Evolutionary conservation across 192 early-diverging fungal species (phyloP).

Genomic region (Podila epicladia): DNA sequence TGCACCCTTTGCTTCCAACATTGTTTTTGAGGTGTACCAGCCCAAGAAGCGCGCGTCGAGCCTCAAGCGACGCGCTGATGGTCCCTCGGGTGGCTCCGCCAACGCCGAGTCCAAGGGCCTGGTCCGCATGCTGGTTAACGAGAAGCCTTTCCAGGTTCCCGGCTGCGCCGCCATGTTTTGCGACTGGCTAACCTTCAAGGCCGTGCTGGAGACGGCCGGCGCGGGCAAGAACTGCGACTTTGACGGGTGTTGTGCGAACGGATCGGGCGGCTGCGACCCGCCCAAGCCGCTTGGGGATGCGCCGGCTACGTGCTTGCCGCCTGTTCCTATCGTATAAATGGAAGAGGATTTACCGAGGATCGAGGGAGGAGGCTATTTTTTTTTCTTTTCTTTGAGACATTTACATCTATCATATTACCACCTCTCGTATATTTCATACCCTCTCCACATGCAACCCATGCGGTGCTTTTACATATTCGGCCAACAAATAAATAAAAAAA

Average conservation of each 20-base stretch:
- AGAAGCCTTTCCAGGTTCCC: slow-evolving; percentile 25
- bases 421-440: too few species aligned
- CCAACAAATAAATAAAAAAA: too few species aligned
- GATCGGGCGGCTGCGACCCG: too few species aligned
- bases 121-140: slow-evolving; percentile 42
- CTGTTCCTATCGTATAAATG: neutral
- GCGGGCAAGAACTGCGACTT: slow-evolving; percentile 32
- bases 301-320: neutral
- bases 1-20: slow-evolving; percentile 33
- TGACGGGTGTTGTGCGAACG: slow-evolving; percentile 19
- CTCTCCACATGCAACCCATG: too few species aligned
- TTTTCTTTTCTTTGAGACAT: too few species aligned
- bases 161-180: slow-evolving; percentile 34
- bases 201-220: slow-evolving; percentile 8
- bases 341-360: neutral
- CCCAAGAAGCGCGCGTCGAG: neutral
- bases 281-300: too few species aligned
- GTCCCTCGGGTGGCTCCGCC: neutral
- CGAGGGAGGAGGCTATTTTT: too few species aligned
- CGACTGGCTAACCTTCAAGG: slow-evolving; percentile 33
- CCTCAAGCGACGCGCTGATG: neutral
- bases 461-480: too few species aligned
- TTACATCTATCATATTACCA: too few species aligned
- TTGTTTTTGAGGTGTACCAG: slow-evolving; percentile 34
- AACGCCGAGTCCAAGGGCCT: slow-evolving; percentile 7